Base-by-base conservation (phyloP, 1,284 basidiomycete genomes). In the Irpex sp. region DNA sequence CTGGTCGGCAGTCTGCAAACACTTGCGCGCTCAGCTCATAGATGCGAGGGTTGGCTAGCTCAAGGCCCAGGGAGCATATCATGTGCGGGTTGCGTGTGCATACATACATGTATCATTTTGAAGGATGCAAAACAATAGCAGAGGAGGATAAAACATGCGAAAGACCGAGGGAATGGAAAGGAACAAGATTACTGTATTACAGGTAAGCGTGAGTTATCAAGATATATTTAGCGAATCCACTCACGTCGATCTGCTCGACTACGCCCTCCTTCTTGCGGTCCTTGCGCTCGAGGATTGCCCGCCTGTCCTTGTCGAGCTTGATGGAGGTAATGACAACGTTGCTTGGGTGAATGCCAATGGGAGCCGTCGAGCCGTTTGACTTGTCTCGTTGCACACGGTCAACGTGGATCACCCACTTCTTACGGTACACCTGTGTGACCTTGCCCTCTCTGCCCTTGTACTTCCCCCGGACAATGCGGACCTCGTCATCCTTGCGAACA, bases 371-470 rank as follows among this genome's bases (percentile, higher is more conserved):
- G 69, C 97, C 97, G 77, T 97, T 98, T 69, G 93, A 93, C 83
- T 99, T 99, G 83, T 99, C 97, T 68, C 96, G 88, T 72, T 92
- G 90, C 65, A 99, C 95, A 76, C 96, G 93, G 79, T 99, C 97
- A 74, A 99, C 92, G 82, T 98, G 91, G 78, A 99, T 92, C 63
- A 98, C 94, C 93, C 94, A 98, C 80, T 98, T 98, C 91, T 98
- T 98, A 77, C 96, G 92, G 88, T 98, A 98, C 66, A 98, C 96
- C 79, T 95, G 93, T 65, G 91, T 93, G 68, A 96, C 87, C 82
- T 97, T 96, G 74, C 97, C 97, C 84, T 99, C 97, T 77, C 95
- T 88, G 67, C 96, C 95, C 84, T 96, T 96, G 88, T 96, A 94
- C 78, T 96, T 94, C 65, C 94, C 94, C 69, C 94, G 84, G 68